Evolutionary conservation across 1,284 basidiomycete species (phyloP).

Genomic region (Peniophora sp.): DNA sequence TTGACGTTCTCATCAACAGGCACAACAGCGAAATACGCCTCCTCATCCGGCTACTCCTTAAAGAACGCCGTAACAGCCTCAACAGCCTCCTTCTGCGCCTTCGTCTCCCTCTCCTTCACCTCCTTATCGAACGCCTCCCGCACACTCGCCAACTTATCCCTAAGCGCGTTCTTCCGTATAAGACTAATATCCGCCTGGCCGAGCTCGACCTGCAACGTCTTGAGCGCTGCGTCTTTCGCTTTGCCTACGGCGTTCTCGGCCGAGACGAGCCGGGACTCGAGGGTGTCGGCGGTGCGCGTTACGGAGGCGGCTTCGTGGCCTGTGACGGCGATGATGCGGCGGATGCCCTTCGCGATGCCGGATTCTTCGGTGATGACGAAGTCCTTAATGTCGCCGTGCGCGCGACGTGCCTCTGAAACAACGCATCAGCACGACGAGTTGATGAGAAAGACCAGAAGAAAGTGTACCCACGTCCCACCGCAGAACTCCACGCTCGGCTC

Average conservation of each 20-base stretch:
- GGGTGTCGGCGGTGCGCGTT: conserved; percentile 60
- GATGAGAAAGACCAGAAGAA: conserved; percentile 1
- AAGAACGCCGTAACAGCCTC: conserved; percentile 71
- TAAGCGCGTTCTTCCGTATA: conserved; percentile 75
- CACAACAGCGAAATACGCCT: conserved; percentile 63
- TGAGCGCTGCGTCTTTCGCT: conserved; percentile 81
- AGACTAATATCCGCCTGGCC: conserved; percentile 85
- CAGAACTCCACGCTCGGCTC: conserved; percentile 76
- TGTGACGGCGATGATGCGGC: conserved; percentile 90
- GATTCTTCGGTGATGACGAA: conserved; percentile 94
- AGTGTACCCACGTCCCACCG: conserved; percentile 80
- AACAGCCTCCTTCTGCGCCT: conserved; percentile 75
- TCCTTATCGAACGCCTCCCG: conserved; percentile 85
- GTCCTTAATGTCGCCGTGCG: conserved; percentile 94
- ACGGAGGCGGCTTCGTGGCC: conserved; percentile 89
- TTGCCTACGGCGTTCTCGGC: conserved; percentile 65
- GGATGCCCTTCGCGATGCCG: conserved; percentile 96
- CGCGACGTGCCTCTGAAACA: conserved; percentile 66
- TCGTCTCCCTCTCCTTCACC: conserved; percentile 75
- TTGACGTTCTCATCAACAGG: conserved; percentile 79
- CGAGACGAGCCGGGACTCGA: conserved; percentile 58
- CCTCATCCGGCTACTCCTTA: conserved; percentile 63
- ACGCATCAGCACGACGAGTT: too few species aligned
- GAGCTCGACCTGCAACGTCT: conserved; percentile 79
- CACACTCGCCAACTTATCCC: conserved; percentile 63